Conservation (phyloP, 176 grass and related monocot genomes). For the Paspalum vaginatum region DNA sequence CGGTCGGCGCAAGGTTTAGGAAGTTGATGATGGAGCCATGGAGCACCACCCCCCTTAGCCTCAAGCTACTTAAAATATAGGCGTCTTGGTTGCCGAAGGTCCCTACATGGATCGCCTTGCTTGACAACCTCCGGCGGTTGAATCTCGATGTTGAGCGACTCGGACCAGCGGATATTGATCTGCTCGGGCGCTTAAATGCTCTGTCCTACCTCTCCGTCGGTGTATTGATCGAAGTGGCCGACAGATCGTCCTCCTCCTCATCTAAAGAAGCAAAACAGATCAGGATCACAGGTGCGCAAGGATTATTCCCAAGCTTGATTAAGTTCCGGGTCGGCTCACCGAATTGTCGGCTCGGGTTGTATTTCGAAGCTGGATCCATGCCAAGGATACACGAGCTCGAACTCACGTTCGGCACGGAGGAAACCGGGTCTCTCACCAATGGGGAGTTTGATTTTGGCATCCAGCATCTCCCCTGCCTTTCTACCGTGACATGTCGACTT, state of each 20-base stretch:
- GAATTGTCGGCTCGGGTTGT: neutral
- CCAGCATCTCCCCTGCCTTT: neutral
- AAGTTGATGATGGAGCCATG: neutral
- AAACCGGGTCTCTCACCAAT: neutral
- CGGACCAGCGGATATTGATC: no score
- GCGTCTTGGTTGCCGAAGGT: no score
- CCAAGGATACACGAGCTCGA: neutral
- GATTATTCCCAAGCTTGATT: neutral
- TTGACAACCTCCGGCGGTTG: no score
- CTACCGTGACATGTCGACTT: neutral
- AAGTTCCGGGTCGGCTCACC: neutral
- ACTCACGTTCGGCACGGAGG: rapidly evolving
- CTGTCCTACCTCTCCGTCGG: neutral
- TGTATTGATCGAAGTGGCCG: no score
- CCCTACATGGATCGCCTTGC: no score
- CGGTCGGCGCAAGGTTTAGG: no score
- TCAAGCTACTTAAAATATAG: no score
- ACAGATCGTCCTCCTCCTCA: neutral
- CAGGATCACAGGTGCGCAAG: neutral
- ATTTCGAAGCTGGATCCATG: neutral
- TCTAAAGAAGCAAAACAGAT: neutral
- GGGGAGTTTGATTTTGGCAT: neutral
- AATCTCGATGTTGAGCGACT: no score
- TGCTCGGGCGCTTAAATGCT: neutral
- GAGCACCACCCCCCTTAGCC: no score